Percentiles rank a stretch among this genome's conserved stretches.
phyloP scores from a whole-genome alignment of 192 early-diverging fungal species.

The Obelidium mucronatum region DNA sequence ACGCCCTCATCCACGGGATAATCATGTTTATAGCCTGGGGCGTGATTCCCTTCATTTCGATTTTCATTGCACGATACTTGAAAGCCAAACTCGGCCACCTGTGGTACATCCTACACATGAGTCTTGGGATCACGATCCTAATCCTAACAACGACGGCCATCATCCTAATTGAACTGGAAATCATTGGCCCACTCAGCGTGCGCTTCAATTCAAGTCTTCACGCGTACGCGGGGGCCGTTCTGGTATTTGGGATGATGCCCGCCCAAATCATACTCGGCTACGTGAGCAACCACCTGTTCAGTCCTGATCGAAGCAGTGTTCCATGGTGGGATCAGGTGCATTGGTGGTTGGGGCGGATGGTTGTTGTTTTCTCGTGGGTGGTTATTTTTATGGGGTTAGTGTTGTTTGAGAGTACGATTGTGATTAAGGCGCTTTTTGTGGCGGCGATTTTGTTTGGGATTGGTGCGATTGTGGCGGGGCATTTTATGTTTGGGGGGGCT shows the following conservation, averaged over 20 bases:
- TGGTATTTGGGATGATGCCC: slow-evolving; percentile 13
- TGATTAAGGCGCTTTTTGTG: slow-evolving; percentile 3
- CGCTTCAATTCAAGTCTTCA: slow-evolving; percentile 25
- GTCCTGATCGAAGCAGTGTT: slow-evolving; percentile 24
- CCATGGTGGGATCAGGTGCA: slow-evolving; percentile 58
- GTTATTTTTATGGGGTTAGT: background rate
- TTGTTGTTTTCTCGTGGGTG: slow-evolving; percentile 16
- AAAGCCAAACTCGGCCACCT: slow-evolving; percentile 44
- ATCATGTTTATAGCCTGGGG: slow-evolving; percentile 50
- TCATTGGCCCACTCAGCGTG: background rate
- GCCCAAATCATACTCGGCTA: slow-evolving; percentile 46
- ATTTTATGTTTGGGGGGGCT: slow-evolving; percentile 16
- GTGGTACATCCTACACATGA: slow-evolving; percentile 50
- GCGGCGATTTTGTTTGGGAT: slow-evolving; percentile 8
- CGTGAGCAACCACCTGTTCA: slow-evolving; percentile 39
- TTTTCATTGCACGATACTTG: slow-evolving; percentile 52
- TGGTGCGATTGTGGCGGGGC: slow-evolving; percentile 13
- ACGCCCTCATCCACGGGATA: slow-evolving; percentile 35
- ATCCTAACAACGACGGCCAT: slow-evolving; percentile 28
- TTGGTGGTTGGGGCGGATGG: slow-evolving; percentile 54
- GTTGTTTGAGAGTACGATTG: background rate
- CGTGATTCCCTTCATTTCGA: slow-evolving; percentile 38
- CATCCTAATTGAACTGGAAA: slow-evolving; percentile 30
- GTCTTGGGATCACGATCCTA: slow-evolving; percentile 40
- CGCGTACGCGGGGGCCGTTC: slow-evolving; percentile 9